Conservation (phyloP, 306 rosid species). For the Dalbergia cultrata region DNA sequence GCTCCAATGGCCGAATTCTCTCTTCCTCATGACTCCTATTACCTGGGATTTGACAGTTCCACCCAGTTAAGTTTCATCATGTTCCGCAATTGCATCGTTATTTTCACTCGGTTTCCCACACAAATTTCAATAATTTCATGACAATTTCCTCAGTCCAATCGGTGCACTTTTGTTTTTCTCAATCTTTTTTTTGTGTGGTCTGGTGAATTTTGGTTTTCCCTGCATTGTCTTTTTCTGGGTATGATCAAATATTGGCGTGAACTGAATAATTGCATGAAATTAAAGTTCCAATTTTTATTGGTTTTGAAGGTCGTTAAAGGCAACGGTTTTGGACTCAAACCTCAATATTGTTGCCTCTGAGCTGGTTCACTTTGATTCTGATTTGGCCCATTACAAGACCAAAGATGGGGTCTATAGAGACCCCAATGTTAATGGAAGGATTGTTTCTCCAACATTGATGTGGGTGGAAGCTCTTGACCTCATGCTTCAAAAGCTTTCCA, state of each 20-base stretch:
- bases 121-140: background rate
- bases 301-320: constrained; percentile 84
- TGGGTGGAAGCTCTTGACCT: constrained; percentile 97
- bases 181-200: background rate
- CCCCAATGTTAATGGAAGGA: constrained; percentile 69
- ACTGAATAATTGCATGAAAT: constrained; percentile 35
- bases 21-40: constrained; percentile 73
- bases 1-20: constrained; percentile 72
- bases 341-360: constrained; percentile 77
- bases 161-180: background rate
- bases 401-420: constrained; percentile 95
- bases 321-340: constrained; percentile 84
- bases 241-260: background rate
- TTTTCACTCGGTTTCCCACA: background rate
- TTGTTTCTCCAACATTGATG: constrained; percentile 94
- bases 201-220: background rate
- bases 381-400: constrained; percentile 85
- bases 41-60: constrained; percentile 91
- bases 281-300: constrained; percentile 33
- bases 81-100: constrained; percentile 31
- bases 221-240: background rate
- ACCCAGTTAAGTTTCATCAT: constrained; percentile 75
- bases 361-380: constrained; percentile 82
- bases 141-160: constrained; percentile 4
- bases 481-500: constrained; percentile 67